Evolutionary conservation across 345 rosid genomes (phyloP).

Genomic region (Citrus cavaleriei): DNA sequence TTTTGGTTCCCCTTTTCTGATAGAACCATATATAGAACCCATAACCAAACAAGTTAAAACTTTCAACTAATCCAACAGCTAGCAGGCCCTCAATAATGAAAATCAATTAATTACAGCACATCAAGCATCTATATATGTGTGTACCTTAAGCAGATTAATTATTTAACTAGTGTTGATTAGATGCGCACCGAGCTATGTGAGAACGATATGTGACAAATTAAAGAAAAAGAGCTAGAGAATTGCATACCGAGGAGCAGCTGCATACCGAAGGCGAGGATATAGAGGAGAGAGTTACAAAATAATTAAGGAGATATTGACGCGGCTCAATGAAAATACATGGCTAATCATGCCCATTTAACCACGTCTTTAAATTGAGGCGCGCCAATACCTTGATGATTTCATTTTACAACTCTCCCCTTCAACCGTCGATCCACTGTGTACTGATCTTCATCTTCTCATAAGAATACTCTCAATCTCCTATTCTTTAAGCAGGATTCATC

Average conservation of each 20-base stretch:
- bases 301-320: slow-evolving; percentile 44
- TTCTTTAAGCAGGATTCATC: background rate
- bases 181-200: background rate
- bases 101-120: too few relatives aligned
- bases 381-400: slow-evolving; percentile 35
- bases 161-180: too few relatives aligned
- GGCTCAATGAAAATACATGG: slow-evolving; percentile 43
- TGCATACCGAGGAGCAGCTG: slow-evolving; percentile 5
- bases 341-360: slow-evolving; percentile 20
- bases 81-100: too few relatives aligned
- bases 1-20: too few relatives aligned
- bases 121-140: too few relatives aligned
- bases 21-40: too few relatives aligned
- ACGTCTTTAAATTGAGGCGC: slow-evolving; percentile 39
- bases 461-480: background rate
- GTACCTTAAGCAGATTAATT: background rate
- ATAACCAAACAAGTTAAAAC: too few relatives aligned
- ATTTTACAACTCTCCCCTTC: slow-evolving; percentile 8
- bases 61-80: too few relatives aligned
- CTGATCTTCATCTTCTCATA: background rate
- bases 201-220: background rate
- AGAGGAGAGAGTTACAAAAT: background rate
- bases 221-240: background rate
- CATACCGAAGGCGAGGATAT: background rate
- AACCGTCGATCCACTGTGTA: background rate